Conservation (phyloP, 495 filamentous ascomycete species). For the Cryomyces minteri region DNA sequence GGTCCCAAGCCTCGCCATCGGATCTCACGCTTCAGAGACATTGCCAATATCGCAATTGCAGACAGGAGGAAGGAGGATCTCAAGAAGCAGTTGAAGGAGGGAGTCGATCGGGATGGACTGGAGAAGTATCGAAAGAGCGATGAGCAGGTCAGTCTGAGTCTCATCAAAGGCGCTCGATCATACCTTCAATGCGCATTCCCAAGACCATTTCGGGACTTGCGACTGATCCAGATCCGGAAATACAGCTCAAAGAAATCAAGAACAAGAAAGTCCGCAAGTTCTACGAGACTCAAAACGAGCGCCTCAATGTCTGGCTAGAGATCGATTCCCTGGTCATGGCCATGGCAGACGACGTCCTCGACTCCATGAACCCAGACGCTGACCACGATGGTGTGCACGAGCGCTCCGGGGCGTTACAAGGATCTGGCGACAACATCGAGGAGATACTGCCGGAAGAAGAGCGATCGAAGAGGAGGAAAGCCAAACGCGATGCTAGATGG, state of each 20-base stretch:
- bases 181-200: not conserved
- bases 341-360: conserved; percentile 32
- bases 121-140: conserved; percentile 26
- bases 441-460: conserved; percentile 30
- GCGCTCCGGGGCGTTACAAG: conserved; percentile 22
- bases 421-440: conserved; percentile 21
- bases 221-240: not conserved
- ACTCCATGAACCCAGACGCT: conserved; percentile 31
- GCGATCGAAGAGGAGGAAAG: conserved; percentile 21
- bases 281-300: conserved; percentile 30
- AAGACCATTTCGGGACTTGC: not conserved
- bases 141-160: conserved; percentile 15
- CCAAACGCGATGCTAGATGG: conserved; percentile 24
- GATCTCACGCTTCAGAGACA: not conserved
- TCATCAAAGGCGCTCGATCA: not conserved
- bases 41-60: not conserved
- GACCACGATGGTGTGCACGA: conserved; percentile 24
- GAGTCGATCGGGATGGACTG: conserved; percentile 20
- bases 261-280: conserved; percentile 27
- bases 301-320: conserved; percentile 32
- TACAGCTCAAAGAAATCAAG: conserved; percentile 22
- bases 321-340: conserved; percentile 30
- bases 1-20: not conserved
- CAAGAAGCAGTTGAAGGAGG: conserved; percentile 27
- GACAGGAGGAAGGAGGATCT: conserved; percentile 12